phyloP scores from a whole-genome alignment of 2,329 filamentous ascomycete species.

The Sporothrix curviconia region DNA sequence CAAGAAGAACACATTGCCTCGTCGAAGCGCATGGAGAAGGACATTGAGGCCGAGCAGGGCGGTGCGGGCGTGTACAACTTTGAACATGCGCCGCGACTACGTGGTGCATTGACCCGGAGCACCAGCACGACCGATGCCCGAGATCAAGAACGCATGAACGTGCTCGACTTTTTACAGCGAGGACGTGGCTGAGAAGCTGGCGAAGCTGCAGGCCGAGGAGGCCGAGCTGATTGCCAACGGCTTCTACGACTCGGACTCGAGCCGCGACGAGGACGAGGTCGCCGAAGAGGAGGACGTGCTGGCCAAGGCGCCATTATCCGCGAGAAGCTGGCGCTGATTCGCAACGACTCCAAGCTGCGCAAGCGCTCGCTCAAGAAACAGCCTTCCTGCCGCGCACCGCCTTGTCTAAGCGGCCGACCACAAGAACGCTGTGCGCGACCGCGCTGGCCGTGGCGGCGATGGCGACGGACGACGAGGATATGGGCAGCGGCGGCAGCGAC shows the following conservation, averaged over 20 bases:
- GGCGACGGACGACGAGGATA: constrained; percentile 60
- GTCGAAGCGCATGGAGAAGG: constrained; percentile 57
- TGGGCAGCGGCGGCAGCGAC: constrained; percentile 59
- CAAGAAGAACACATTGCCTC: constrained; percentile 45
- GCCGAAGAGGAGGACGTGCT: constrained; percentile 79
- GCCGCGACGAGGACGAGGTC: constrained; percentile 52
- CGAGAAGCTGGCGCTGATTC: constrained; percentile 86
- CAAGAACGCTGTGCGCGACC: constrained; percentile 18
- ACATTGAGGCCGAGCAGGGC: constrained; percentile 85
- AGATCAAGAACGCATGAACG: constrained; percentile 91
- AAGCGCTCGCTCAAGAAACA: constrained; percentile 96
- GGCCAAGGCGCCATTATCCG: constrained; percentile 89
- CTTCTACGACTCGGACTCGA: constrained; percentile 89
- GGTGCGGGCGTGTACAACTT: constrained; percentile 95
- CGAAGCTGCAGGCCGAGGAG: constrained; percentile 89
- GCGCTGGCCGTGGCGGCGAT: constrained; percentile 56
- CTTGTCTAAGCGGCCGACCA: constrained; percentile 54
- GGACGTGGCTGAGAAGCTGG: constrained; percentile 89
- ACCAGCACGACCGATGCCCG: constrained; percentile 96
- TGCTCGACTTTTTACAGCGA: constrained; percentile 96
- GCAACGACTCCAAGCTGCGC: constrained; percentile 82
- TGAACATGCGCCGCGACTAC: constrained; percentile 83
- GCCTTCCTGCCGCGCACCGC: constrained; percentile 80
- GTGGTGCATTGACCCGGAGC: constrained; percentile 79
- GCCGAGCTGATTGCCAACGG: constrained; percentile 86